Percentiles rank a stretch among this genome's conserved stretches.
Evolutionary conservation across 2,329 filamentous ascomycete species (phyloP).

Genomic region (Spiromastix sp.): DNA sequence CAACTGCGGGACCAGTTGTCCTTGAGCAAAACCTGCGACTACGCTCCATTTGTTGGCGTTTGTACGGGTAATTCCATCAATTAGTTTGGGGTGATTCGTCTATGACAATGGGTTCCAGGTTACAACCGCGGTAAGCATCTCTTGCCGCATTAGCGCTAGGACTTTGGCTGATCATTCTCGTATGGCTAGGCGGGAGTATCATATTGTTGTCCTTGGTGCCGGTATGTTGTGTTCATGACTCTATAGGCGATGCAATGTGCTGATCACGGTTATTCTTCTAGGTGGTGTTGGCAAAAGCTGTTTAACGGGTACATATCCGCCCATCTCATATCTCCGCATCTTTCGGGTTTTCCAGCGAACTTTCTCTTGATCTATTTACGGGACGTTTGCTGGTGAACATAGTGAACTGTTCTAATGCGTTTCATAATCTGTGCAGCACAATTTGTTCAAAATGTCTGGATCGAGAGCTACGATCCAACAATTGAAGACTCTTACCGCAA

Average conservation of each 20-base stretch:
- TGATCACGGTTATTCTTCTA: constrained; percentile 26
- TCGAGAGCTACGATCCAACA: constrained; percentile 80
- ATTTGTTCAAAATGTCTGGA: constrained; percentile 91
- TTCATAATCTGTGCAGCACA: constrained; percentile 68
- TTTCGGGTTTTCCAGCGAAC: too few species aligned
- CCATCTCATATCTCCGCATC: constrained; percentile 10
- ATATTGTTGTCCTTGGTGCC: constrained; percentile 72
- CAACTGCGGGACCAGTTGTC: too few species aligned
- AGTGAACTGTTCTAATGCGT: too few species aligned
- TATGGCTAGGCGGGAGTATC: constrained; percentile 63
- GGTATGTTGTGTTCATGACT: constrained; percentile 39
- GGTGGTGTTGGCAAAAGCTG: constrained; percentile 89
- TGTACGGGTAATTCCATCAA: too few species aligned
- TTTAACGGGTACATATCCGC: constrained; percentile 68
- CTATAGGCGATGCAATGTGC: constrained; percentile 7
- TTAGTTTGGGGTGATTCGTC: too few species aligned
- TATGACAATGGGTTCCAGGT: too few species aligned
- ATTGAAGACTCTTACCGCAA: constrained; percentile 84
- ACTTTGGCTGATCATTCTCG: neutral
- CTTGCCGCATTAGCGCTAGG: neutral
- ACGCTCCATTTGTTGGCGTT: too few species aligned
- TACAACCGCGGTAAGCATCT: constrained; percentile 6
- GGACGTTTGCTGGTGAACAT: too few species aligned
- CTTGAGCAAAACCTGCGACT: too few species aligned
- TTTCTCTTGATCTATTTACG: too few species aligned